A percentile compares a stretch with the other conserved stretches of the same genome.
Conservation (phyloP, 2,329 filamentous ascomycete species). For the Claviceps digitariae region DNA sequence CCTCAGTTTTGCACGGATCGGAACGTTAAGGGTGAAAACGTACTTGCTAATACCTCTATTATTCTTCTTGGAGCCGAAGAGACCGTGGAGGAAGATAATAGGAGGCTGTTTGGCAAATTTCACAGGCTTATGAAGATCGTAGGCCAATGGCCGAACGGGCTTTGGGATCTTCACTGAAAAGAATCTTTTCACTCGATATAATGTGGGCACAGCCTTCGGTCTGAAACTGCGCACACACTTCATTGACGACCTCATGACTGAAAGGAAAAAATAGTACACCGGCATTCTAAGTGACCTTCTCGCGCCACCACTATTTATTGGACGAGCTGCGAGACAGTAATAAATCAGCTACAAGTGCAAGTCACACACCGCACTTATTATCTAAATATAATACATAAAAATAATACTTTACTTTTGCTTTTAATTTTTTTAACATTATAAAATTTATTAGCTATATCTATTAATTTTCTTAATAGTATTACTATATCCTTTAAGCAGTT, state of each 20-base stretch:
- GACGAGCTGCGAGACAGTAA: too few relatives aligned
- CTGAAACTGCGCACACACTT: not conserved
- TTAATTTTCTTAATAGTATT: too few relatives aligned
- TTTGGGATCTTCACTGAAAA: not conserved
- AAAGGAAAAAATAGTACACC: too few relatives aligned
- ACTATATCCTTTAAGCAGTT: too few relatives aligned
- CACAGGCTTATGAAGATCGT: constrained; percentile 51
- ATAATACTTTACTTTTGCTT: too few relatives aligned
- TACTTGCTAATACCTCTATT: constrained; percentile 92
- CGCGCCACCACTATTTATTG: too few relatives aligned
- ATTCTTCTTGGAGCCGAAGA: constrained; percentile 93
- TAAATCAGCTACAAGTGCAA: too few relatives aligned
- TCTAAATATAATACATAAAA: too few relatives aligned
- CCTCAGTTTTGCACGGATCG: not conserved
- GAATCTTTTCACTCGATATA: not conserved
- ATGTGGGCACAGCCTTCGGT: not conserved
- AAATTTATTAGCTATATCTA: too few relatives aligned
- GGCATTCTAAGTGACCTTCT: too few relatives aligned
- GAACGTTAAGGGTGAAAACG: constrained; percentile 18
- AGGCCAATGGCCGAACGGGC: constrained; percentile 34
- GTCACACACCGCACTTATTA: too few relatives aligned
- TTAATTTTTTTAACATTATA: too few relatives aligned
- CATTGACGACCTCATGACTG: not conserved
- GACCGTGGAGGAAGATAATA: constrained; percentile 79
- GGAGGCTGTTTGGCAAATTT: constrained; percentile 36